Evolutionary conservation across 176 grass and related monocot genomes (phyloP).

Genomic region (Phoenix dactylifera): DNA sequence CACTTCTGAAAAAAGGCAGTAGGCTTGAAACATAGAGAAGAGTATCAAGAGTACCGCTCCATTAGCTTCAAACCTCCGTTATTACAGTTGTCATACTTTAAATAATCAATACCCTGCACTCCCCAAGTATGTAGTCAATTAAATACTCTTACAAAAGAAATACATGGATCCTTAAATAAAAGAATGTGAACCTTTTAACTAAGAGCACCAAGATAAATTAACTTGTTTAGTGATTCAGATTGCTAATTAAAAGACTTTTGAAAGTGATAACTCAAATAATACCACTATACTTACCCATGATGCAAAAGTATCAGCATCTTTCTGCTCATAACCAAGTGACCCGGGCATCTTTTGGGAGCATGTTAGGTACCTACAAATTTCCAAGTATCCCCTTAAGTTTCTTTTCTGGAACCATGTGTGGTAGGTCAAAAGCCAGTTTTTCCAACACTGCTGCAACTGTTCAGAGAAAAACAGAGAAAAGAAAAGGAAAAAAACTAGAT

Average conservation of each 20-base stretch:
- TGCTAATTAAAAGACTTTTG: too few species aligned
- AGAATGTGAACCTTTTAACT: too few species aligned
- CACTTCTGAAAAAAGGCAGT: too few species aligned
- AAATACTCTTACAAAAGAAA: background rate
- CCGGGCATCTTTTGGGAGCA: constrained; percentile 63
- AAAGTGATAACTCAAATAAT: too few species aligned
- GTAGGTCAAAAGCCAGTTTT: too few species aligned
- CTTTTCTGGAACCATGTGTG: too few species aligned
- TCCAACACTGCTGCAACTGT: too few species aligned
- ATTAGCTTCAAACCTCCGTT: constrained; percentile 63
- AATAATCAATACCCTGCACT: constrained; percentile 73
- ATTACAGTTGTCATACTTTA: constrained; percentile 97
- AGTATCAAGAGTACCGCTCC: constrained; percentile 31
- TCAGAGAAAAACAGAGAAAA: background rate
- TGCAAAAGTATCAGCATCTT: constrained; percentile 74
- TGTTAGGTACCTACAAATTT: constrained; percentile 40
- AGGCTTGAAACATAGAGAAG: background rate
- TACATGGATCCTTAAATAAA: too few species aligned
- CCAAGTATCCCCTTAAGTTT: too few species aligned
- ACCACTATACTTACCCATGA: constrained; percentile 53
- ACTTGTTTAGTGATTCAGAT: too few species aligned
- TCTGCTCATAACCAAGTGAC: constrained; percentile 62
- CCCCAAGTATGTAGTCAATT: background rate
- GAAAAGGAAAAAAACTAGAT: background rate
- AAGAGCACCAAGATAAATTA: too few species aligned